phyloP scores from a whole-genome alignment of 306 rosid genomes.

The Rubus idaeus region DNA sequence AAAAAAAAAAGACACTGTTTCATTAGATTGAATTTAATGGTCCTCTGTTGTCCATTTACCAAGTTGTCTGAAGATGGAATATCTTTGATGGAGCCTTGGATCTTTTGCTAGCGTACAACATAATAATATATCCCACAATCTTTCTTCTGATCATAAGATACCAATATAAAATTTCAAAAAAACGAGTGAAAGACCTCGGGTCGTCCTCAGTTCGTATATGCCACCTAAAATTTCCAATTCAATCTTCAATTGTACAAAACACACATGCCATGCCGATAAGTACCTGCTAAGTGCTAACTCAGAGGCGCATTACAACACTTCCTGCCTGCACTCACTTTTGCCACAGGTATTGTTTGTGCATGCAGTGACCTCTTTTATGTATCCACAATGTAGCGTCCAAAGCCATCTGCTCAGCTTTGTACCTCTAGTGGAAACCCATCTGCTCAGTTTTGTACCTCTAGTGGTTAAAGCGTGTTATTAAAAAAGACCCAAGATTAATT shows the following conservation, averaged over 20 bases:
- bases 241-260: neutral
- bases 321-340: neutral
- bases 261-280: neutral
- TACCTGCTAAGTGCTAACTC: neutral
- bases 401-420: neutral
- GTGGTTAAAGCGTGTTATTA: neutral
- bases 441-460: too few species aligned
- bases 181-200: constrained; percentile 1
- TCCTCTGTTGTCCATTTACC: neutral
- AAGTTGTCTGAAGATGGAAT: neutral
- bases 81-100: neutral
- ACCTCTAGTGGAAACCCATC: neutral
- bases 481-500: neutral
- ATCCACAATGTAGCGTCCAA: neutral
- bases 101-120: neutral
- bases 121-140: neutral
- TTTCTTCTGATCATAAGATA: neutral
- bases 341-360: neutral
- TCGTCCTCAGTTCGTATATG: neutral
- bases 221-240: neutral
- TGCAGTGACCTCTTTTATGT: neutral
- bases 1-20: neutral
- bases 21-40: neutral
- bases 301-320: constrained; percentile 2
- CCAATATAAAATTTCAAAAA: neutral